Conservation (phyloP, 1,284 basidiomycete genomes). For the Cryptococcus sp. region DNA sequence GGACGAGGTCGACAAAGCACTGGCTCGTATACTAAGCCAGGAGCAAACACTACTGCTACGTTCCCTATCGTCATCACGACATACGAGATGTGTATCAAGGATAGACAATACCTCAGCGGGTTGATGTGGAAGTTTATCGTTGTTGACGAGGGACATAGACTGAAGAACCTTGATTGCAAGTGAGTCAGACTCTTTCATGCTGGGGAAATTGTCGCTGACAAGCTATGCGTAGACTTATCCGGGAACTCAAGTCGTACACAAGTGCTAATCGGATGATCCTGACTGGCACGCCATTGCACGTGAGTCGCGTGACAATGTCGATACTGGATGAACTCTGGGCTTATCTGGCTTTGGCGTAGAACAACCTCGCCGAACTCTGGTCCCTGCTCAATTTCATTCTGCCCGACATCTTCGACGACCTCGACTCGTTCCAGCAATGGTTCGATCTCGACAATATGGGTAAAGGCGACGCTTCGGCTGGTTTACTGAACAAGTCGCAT, state of each 20-base stretch:
- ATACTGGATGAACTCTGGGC: not conserved
- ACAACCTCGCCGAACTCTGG: conserved; percentile 93
- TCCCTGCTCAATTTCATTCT: conserved; percentile 92
- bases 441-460: conserved; percentile 56
- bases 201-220: not conserved
- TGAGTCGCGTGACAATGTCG: conserved; percentile 52
- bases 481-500: conserved; percentile 59
- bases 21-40: conserved; percentile 14
- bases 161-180: conserved; percentile 90
- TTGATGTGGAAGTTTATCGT: conserved; percentile 91
- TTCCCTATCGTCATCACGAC: conserved; percentile 70
- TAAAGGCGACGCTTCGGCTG: conserved; percentile 22
- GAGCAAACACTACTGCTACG: conserved; percentile 37
- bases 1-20: conserved; percentile 25
- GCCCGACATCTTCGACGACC: conserved; percentile 86
- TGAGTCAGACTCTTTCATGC: conserved; percentile 26
- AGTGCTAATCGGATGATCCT: conserved; percentile 87
- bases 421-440: conserved; percentile 90
- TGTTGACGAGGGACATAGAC: conserved; percentile 90
- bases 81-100: conserved; percentile 89
- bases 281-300: conserved; percentile 90
- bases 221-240: conserved; percentile 63
- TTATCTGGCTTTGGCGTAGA: conserved; percentile 57
- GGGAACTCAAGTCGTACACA: conserved; percentile 84
- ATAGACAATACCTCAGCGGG: conserved; percentile 65